Conservation (phyloP, 2,329 filamentous ascomycete genomes). For the Colletotrichum coccodes region DNA sequence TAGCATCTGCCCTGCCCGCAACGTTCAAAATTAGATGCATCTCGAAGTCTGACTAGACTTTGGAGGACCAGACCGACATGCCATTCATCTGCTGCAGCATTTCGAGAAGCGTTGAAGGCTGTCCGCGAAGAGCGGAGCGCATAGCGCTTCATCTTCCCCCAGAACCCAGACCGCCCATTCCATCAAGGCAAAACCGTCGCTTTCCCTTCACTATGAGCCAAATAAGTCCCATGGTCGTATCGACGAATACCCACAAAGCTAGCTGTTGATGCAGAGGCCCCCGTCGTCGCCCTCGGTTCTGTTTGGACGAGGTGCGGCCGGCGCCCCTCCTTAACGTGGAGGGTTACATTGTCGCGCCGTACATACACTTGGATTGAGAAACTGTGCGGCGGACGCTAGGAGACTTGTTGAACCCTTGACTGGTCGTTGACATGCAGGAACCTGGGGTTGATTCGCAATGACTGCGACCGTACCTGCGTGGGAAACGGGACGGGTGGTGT, state of each 20-base stretch:
- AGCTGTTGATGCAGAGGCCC: neutral
- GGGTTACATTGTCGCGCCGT: constrained; percentile 17
- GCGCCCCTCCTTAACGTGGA: constrained; percentile 20
- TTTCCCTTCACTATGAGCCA: neutral
- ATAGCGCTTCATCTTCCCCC: too few relatives aligned
- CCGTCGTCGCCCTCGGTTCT: neutral
- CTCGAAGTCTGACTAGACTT: neutral
- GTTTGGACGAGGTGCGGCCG: constrained; percentile 21
- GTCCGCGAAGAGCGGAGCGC: too few relatives aligned
- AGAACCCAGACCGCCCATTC: neutral
- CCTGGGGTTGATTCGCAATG: constrained; percentile 5
- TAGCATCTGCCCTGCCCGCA: constrained; percentile 2
- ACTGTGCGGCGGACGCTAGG: constrained; percentile 14
- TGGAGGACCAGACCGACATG: neutral
- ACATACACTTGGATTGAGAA: neutral
- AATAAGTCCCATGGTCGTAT: constrained; percentile 1
- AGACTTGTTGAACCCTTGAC: constrained; percentile 17
- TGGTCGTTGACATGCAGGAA: constrained; percentile 15
- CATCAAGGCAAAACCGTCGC: neutral
- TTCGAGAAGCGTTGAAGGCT: too few relatives aligned
- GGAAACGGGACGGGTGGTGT: constrained; percentile 7
- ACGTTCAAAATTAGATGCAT: neutral
- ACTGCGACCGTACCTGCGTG: constrained; percentile 7
- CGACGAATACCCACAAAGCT: neutral
- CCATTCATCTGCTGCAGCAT: neutral